These are phyloP conservation scores for Raddia guianensis DNA, from an alignment of 176 grass and related monocot genomes.

Conservation along the genomic window DNA sequence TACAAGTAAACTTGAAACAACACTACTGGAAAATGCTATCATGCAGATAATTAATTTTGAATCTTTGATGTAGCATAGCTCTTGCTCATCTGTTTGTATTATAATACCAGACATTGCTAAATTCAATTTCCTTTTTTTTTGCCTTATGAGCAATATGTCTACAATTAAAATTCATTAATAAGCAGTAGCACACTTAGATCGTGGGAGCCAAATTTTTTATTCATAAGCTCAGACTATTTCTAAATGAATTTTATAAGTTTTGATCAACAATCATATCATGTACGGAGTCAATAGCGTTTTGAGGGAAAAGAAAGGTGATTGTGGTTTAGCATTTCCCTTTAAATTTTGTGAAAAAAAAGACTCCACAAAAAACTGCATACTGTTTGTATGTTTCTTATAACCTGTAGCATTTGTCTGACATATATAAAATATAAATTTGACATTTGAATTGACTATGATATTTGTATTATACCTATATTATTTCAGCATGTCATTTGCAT, in stretches of 20 bases:
- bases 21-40: not conserved
- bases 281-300: not conserved
- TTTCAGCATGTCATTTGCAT: not conserved
- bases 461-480: not conserved
- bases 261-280: not conserved
- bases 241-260: not conserved
- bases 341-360: not conserved
- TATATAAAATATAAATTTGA: constrained; percentile 2
- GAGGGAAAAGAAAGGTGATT: not conserved
- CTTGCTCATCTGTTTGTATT: not conserved
- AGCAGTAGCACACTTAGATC: not conserved
- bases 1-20: not conserved
- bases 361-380: not conserved
- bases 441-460: not conserved
- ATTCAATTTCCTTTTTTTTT: not conserved
- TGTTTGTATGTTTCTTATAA: not conserved
- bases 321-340: not conserved
- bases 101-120: not conserved
- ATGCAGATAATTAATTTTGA: not conserved
- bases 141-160: not conserved
- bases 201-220: not conserved
- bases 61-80: not conserved
- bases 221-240: not conserved
- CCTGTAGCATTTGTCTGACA: not conserved
- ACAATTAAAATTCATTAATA: not conserved